Evolutionary conservation across 768 basidiomycete species (phyloP), one percentile per base, ranked within the genome.

Genomic region (Termitomyces sp.): DNA sequence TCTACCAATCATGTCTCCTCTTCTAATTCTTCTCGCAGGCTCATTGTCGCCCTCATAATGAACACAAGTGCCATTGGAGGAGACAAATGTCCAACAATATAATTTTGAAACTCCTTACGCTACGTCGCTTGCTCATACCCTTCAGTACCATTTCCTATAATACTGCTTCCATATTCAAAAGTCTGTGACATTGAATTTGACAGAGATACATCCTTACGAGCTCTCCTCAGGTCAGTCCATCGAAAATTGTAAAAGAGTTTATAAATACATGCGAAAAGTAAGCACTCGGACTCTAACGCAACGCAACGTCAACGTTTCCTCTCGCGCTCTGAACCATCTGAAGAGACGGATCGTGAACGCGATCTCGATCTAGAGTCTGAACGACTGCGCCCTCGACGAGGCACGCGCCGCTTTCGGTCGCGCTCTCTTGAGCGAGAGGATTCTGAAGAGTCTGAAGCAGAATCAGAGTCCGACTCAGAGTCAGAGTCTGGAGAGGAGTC

Each of bases 41-140:
- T 91, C 47, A 91, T 97, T 60, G 91, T 97, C 48, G 91, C 92
- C 7, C 78, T 97, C 29, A 89, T 97, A 44, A 89, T 97, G 84
- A 94, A 97, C 72, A 89, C 92, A 10, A 80, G 76, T 66, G 87
- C 85, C 0, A 57, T 57, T 29, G 56, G 50, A 39, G 50, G 33
- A n/a, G 51, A 57, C 23, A 46, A 52, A 50, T 60, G 72, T 60
- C 54, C 54, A 31, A 50, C 69, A 62, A 58, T 56, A 53, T 56
- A 42, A 52, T 29, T 22, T 32, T 35, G n/a, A 23, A 31, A 23
- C 20, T 29, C 20, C 22, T n/a, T 25, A 56, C 46, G 29, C 29
- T 50, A 44, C 20, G 9, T 40, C 31, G 38, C 29, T 23, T 25
- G 32, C 22, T 41, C 50, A 53, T 52, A 57, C 47, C 39, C 25